Evolutionary conservation across 306 rosid species (phyloP), one percentile per base, ranked within the genome.

Genomic region (Cucumis cinereus): DNA sequence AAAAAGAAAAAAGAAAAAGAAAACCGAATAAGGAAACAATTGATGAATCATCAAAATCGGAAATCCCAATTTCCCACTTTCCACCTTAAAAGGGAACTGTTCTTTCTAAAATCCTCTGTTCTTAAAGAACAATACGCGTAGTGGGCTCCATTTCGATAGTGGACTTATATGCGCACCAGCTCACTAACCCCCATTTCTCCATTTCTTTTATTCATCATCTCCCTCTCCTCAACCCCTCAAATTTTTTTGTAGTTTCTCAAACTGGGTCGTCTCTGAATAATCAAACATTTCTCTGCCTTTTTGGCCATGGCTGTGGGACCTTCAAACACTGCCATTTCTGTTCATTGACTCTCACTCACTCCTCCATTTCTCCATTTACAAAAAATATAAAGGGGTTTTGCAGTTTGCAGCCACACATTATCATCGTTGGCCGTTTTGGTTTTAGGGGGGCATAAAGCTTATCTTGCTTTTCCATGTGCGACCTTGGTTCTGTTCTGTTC

Each of bases 121-220:
- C 33, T 16, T 6, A 43, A 33, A 70, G 12, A 70, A 20, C 75
- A 70, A 45, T 70, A 9, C 35, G 58, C 40, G 57, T 13, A 24
- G 75, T 70, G 57, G 75, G 75, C 30, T 70, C 75, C 75, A 70
- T 24, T 45, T 24, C 1, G 35, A 70, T 38, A 64, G 72, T 64
- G 72, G 75, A n/a, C 26, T 63, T 40, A 8, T 63, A 85, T 88
- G 97, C 89, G 85, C 75, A 84, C 91, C 98, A 93, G 97, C 98
- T 93, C 89, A 88, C 71, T 11, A n/a, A 1, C 38, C 77, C 33
- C 41, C 75, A 8, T 50, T 20, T 12, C 22, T 62, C 41, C 75
- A 8, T 50, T 20, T 12, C 22, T 62, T 7, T 14, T 52, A 49
- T 8, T 54, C 63, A 7, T n/a, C 14, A 30, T 41, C 8, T 8